Evolutionary conservation across 805 yeast genomes (phyloP).

Genomic region (Teunomyces barrocoloradensis): DNA sequence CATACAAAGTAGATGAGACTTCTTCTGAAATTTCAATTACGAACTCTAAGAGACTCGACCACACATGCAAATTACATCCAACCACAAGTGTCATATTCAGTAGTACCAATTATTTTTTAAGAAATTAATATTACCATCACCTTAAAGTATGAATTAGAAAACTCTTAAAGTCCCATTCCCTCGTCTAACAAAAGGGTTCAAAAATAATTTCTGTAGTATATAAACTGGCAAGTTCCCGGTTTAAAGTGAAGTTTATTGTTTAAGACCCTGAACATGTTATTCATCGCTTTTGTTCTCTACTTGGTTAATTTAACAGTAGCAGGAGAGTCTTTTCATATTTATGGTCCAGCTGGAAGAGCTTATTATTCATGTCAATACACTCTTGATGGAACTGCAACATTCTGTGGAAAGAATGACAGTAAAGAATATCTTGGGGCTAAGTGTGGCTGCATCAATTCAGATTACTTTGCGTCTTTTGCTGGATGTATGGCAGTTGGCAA

Average conservation of each 20-base stretch:
- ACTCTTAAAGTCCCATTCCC: neutral
- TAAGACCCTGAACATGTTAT: neutral
- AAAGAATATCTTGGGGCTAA: neutral
- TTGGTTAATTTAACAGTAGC: neutral
- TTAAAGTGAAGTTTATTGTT: no score
- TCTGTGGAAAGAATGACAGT: conserved; percentile 2
- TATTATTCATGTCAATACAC: neutral
- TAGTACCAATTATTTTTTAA: neutral
- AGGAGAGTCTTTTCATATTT: neutral
- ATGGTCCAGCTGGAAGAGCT: neutral
- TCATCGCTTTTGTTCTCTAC: neutral
- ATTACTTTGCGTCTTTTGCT: conserved; percentile 29
- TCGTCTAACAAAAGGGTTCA: neutral
- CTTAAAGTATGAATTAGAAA: no score
- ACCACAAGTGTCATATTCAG: neutral
- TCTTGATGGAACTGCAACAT: conserved; percentile 6
- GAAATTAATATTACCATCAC: no score
- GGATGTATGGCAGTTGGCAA: conserved; percentile 20
- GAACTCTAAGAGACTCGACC: neutral
- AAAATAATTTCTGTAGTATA: neutral
- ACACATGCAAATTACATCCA: neutral
- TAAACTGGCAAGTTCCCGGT: no score
- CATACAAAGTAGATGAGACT: neutral
- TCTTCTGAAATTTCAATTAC: neutral
- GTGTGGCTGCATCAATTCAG: conserved; percentile 24